phyloP scores from a whole-genome alignment of 495 filamentous ascomycete genomes.

The Wilcoxina mikolae region DNA sequence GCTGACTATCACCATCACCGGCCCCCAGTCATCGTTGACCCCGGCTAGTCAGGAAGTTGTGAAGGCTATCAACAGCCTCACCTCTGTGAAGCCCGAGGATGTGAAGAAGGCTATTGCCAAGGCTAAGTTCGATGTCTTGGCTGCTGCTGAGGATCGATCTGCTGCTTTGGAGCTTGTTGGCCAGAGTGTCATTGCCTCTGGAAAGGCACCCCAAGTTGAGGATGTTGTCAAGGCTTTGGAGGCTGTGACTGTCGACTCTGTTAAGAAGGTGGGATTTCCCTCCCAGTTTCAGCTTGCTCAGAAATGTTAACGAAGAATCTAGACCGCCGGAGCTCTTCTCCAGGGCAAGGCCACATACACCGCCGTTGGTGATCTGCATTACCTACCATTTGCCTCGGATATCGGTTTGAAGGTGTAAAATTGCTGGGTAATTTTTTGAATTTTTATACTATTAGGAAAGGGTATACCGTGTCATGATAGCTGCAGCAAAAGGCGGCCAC shows the following conservation, averaged over 20 bases:
- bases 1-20: conserved; percentile 62
- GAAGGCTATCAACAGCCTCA: conserved; percentile 64
- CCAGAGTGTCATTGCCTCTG: conserved; percentile 51
- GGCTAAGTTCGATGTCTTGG: conserved; percentile 86
- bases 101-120: conserved; percentile 80
- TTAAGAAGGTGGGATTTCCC: conserved; percentile 61
- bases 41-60: conserved; percentile 49
- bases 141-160: conserved; percentile 48
- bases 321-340: conserved; percentile 75
- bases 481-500: not conserved
- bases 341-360: conserved; percentile 78
- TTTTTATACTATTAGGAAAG: conserved; percentile 3
- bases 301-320: conserved; percentile 18
- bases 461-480: conserved; percentile 4
- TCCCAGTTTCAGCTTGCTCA: not conserved
- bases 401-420: conserved; percentile 84
- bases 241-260: conserved; percentile 62
- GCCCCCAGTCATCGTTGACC: conserved; percentile 50
- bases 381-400: conserved; percentile 84
- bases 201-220: conserved; percentile 73
- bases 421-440: not conserved
- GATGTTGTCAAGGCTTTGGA: conserved; percentile 67
- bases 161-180: conserved; percentile 34
- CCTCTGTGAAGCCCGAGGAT: conserved; percentile 62
- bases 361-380: conserved; percentile 72